Conservation (phyloP, 192 early-diverging fungal genomes). For the Spizellomyces sp. region DNA sequence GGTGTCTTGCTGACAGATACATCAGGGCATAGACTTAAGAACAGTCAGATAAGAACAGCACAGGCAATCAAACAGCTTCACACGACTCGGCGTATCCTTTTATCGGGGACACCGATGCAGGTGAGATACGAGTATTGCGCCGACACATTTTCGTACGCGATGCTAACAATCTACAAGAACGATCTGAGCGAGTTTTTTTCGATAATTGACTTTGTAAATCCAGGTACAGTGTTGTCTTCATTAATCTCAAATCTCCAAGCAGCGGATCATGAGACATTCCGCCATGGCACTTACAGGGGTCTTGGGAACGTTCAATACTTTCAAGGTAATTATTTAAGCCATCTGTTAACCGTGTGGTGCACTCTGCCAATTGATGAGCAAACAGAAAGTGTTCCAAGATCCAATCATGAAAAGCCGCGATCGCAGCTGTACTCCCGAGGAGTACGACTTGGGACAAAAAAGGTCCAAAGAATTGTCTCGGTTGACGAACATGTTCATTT, state of each 20-base stretch:
- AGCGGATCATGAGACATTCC: no score
- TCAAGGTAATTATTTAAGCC: neutral
- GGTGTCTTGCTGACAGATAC: slow-evolving; percentile 2
- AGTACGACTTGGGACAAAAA: slow-evolving; percentile 34
- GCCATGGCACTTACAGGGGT: no score
- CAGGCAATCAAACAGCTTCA: slow-evolving; percentile 29
- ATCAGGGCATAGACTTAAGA: slow-evolving; percentile 48
- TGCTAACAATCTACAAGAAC: slow-evolving; percentile 27
- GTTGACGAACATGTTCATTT: slow-evolving; percentile 56
- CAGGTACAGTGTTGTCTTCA: slow-evolving; percentile 20
- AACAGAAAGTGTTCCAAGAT: slow-evolving; percentile 39
- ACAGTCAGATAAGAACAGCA: slow-evolving; percentile 34
- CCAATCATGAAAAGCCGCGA: slow-evolving; percentile 40
- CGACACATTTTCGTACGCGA: no score
- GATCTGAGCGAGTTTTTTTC: slow-evolving; percentile 77
- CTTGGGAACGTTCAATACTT: neutral
- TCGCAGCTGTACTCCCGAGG: slow-evolving; percentile 23
- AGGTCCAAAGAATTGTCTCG: slow-evolving; percentile 30
- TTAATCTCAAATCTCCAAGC: no score
- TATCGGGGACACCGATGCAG: slow-evolving; percentile 63
- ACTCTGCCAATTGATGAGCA: neutral
- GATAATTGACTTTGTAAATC: slow-evolving; percentile 76
- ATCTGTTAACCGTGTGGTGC: no score
- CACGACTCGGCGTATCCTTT: slow-evolving; percentile 41
- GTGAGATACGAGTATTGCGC: neutral